These are phyloP conservation scores for Geotrichum carabidarum DNA, from an alignment of 1,139 yeast species.

Conservation along the genomic window DNA sequence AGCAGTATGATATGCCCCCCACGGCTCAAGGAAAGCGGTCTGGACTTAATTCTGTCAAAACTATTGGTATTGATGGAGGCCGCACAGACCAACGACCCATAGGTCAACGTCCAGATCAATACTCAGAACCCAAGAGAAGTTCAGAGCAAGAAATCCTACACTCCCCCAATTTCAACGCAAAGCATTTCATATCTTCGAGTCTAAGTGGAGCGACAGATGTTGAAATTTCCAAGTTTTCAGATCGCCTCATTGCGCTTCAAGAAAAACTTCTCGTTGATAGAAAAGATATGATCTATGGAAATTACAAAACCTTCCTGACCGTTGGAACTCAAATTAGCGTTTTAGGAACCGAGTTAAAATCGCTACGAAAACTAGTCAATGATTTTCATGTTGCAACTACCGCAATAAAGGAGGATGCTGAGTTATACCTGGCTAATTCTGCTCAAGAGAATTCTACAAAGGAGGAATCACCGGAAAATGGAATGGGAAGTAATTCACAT, in stretches of 20 bases:
- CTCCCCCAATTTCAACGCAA: constrained; percentile 40
- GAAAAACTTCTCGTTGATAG: constrained; percentile 57
- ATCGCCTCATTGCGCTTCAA: constrained; percentile 51
- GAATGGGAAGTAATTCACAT: not conserved
- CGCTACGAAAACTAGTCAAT: constrained; percentile 54
- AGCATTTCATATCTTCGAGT: constrained; percentile 49
- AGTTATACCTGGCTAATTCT: constrained; percentile 34
- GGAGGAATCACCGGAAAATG: not conserved
- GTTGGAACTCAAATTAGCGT: constrained; percentile 61
- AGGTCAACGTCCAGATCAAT: not conserved
- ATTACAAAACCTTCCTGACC: constrained; percentile 65
- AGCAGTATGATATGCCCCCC: constrained; percentile 1
- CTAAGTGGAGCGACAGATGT: constrained; percentile 64
- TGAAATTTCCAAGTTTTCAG: constrained; percentile 67
- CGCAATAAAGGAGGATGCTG: constrained; percentile 68
- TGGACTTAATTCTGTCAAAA: not conserved
- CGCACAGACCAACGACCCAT: not conserved
- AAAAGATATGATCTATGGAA: constrained; percentile 59
- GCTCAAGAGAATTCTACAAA: not conserved
- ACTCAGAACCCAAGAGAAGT: not conserved
- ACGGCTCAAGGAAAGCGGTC: not conserved
- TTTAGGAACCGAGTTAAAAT: constrained; percentile 61
- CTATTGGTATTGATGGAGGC: not conserved
- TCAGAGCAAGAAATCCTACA: constrained; percentile 16
- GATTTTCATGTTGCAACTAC: constrained; percentile 59